Conservation (phyloP, 495 filamentous ascomycete genomes). For the Daldinia vernicosa region DNA sequence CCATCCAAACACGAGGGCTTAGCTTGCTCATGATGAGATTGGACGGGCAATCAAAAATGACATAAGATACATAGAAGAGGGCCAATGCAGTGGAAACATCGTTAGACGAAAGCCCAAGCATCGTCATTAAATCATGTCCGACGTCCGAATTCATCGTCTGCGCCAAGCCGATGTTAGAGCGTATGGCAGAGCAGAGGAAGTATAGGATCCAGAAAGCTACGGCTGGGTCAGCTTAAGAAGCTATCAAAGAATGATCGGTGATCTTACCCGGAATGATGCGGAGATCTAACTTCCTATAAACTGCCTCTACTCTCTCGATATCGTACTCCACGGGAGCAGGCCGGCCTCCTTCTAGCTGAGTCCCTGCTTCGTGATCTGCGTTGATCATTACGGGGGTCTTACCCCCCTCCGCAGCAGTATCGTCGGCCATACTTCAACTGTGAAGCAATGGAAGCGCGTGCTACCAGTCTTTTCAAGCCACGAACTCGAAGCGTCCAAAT, state of each 20-base stretch:
- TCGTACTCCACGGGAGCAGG: slow-evolving; percentile 52
- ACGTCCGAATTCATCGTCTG: slow-evolving; percentile 84
- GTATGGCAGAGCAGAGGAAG: slow-evolving; percentile 90
- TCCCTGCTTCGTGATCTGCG: slow-evolving; percentile 29
- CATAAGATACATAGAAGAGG: slow-evolving; percentile 91
- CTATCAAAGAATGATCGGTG: neutral
- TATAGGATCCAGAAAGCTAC: slow-evolving; percentile 89
- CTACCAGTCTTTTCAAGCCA: slow-evolving; percentile 54
- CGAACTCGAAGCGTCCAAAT: neutral
- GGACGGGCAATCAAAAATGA: slow-evolving; percentile 87
- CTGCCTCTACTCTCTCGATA: slow-evolving; percentile 66
- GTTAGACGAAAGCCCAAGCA: slow-evolving; percentile 71
- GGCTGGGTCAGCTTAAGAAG: slow-evolving; percentile 14
- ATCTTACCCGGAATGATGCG: slow-evolving; percentile 77
- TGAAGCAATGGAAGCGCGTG: slow-evolving; percentile 64
- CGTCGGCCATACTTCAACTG: slow-evolving; percentile 57
- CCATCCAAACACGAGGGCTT: slow-evolving; percentile 91
- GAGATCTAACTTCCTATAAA: slow-evolving; percentile 82
- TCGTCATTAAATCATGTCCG: slow-evolving; percentile 72
- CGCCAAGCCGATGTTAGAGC: slow-evolving; percentile 88
- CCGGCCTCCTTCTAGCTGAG: slow-evolving; percentile 23
- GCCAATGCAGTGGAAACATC: slow-evolving; percentile 85
- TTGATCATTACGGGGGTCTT: slow-evolving; percentile 40
- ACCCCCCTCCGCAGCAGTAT: slow-evolving; percentile 38
- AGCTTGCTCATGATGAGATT: slow-evolving; percentile 89